Evolutionary conservation across 2,329 filamentous ascomycete species (phyloP).

Genomic region (Rugonectria rugulosa): DNA sequence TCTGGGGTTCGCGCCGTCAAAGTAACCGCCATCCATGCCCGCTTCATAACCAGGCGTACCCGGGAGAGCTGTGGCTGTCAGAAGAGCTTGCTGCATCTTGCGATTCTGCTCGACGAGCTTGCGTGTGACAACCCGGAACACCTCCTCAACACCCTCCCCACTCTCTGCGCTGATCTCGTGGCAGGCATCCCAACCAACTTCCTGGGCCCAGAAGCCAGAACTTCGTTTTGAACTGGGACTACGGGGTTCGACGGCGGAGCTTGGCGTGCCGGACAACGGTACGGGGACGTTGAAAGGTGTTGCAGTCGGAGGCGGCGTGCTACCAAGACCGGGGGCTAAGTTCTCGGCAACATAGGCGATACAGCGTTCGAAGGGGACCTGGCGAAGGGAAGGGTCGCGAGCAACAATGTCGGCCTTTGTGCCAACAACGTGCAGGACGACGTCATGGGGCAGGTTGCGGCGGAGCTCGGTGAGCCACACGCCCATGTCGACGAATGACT

Average conservation of each 20-base stretch:
- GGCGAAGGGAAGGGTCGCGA: constrained; percentile 77
- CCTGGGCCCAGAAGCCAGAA: constrained; percentile 87
- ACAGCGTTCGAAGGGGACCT: constrained; percentile 93
- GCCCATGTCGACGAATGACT: constrained; percentile 91
- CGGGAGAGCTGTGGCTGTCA: constrained; percentile 61
- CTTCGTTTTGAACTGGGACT: constrained; percentile 71
- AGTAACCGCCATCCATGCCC: constrained; percentile 58
- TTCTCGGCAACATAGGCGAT: constrained; percentile 96
- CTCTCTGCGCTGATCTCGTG: constrained; percentile 96
- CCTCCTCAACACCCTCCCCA: constrained; percentile 95
- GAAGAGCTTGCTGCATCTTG: constrained; percentile 66
- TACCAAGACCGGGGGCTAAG: constrained; percentile 74
- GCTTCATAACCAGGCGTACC: constrained; percentile 56
- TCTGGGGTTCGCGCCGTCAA: constrained; percentile 56
- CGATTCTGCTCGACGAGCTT: constrained; percentile 71
- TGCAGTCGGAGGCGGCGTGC: constrained; percentile 73
- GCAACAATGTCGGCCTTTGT: constrained; percentile 93
- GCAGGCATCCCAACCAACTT: constrained; percentile 95
- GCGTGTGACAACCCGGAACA: constrained; percentile 76
- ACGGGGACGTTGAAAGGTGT: constrained; percentile 45
- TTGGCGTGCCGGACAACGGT: constrained; percentile 29
- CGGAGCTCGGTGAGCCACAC: constrained; percentile 88
- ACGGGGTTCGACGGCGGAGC: constrained; percentile 56
- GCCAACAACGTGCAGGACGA: constrained; percentile 93
- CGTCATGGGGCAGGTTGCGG: constrained; percentile 76